A percentile compares a stretch with the other conserved stretches of the same genome.
Evolutionary conservation across 495 filamentous ascomycete genomes (phyloP).

Genomic region (Aspergillus nidulans): DNA sequence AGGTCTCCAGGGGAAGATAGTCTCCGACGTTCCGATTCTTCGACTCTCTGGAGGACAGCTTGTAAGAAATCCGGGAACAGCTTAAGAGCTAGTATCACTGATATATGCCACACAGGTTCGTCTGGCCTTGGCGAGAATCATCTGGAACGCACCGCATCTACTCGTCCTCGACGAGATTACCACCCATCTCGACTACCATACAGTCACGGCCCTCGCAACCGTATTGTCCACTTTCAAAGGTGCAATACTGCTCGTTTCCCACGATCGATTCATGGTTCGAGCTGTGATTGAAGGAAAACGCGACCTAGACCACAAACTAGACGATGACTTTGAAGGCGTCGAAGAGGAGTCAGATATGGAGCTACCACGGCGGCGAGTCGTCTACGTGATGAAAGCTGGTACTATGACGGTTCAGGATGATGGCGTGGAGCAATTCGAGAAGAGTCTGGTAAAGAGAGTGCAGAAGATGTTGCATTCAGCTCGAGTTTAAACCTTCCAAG

Average conservation of each 20-base stretch:
- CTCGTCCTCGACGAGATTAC: slow-evolving; percentile 80
- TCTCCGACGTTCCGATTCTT: slow-evolving; percentile 63
- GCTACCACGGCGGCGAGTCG: slow-evolving; percentile 46
- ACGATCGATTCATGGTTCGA: slow-evolving; percentile 72
- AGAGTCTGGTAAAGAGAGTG: slow-evolving; percentile 55
- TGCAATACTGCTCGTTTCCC: slow-evolving; percentile 66
- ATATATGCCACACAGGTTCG: slow-evolving; percentile 46
- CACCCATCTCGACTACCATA: slow-evolving; percentile 79
- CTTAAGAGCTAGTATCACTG: background rate
- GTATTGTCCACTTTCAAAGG: slow-evolving; percentile 64
- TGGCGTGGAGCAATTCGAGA: slow-evolving; percentile 63
- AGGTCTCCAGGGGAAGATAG: slow-evolving; percentile 60
- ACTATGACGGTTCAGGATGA: slow-evolving; percentile 50
- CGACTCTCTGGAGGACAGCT: slow-evolving; percentile 74
- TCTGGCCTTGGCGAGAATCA: slow-evolving; percentile 62
- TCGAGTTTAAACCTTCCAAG: no score
- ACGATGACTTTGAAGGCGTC: slow-evolving; percentile 48
- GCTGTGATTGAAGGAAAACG: slow-evolving; percentile 62
- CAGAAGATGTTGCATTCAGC: slow-evolving; percentile 34
- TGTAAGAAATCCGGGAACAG: slow-evolving; percentile 20
- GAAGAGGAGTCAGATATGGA: slow-evolving; percentile 45
- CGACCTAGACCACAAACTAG: slow-evolving; percentile 34
- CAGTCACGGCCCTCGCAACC: slow-evolving; percentile 62
- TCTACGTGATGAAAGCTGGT: slow-evolving; percentile 57
- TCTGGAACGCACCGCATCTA: slow-evolving; percentile 65